Evolutionary conservation across 805 yeast genomes (phyloP).

Genomic region (Saturnispora zaruensis): DNA sequence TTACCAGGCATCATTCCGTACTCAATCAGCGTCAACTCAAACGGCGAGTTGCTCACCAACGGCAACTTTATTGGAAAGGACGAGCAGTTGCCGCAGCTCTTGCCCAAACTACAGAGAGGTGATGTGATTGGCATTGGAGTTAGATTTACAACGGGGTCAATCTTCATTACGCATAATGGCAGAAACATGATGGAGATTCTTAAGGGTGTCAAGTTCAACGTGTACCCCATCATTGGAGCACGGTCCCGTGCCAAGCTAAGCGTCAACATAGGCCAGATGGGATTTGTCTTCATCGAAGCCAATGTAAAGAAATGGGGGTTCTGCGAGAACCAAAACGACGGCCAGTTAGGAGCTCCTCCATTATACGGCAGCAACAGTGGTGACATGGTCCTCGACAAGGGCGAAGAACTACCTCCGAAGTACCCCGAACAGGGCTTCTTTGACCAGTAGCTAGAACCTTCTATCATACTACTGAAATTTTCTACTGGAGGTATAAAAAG

Average conservation of each 20-base stretch:
- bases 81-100: constrained; percentile 34
- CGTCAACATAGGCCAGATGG: constrained; percentile 77
- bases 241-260: constrained; percentile 41
- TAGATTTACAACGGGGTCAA: constrained; percentile 38
- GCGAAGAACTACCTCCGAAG: constrained; percentile 64
- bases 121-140: constrained; percentile 52
- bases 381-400: constrained; percentile 58
- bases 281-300: constrained; percentile 85
- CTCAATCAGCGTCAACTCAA: constrained; percentile 65
- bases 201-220: constrained; percentile 39
- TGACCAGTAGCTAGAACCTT: neutral
- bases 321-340: constrained; percentile 39
- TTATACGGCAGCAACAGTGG: constrained; percentile 24
- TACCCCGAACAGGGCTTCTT: constrained; percentile 35
- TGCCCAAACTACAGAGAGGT: constrained; percentile 44
- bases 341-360: constrained; percentile 33
- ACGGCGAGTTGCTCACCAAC: constrained; percentile 54
- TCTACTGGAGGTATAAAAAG: neutral
- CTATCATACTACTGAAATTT: neutral
- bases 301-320: constrained; percentile 56
- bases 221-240: constrained; percentile 49
- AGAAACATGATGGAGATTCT: constrained; percentile 43
- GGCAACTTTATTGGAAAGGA: constrained; percentile 32
- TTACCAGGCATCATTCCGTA: constrained; percentile 67
- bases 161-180: constrained; percentile 49